Evolutionary conservation across 164 flowering plant genomes (phyloP), one percentile per base, ranked within the genome.

Genomic region (Dillenia turbinata): DNA sequence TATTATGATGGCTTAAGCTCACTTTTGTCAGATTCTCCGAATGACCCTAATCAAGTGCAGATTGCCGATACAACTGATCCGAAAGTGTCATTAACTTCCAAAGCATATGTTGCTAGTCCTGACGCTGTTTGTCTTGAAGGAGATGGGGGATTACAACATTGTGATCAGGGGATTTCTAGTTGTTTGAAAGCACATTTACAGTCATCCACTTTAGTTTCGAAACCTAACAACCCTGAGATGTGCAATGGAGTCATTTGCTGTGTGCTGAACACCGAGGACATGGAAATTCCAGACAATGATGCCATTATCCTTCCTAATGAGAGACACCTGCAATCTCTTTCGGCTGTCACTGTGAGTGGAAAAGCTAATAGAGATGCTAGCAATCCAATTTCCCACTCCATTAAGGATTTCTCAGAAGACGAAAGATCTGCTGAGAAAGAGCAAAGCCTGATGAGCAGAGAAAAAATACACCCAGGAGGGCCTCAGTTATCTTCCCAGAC

Each of bases 281-380:
- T 75, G 43, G 88, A 85, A 14, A 75, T 91, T 57, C 98, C 98
- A 16, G 56, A 64, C 78, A 93, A 89, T 76, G 89, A 87, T 72
- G 83, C 84, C 71, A 52, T 85, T 58, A 61, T 80, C 49, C 64
- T 77, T 9, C 67, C 81, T 5, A 49, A 44, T 52, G 47, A 69
- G 45, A 11, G 54, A 10, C 71, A 56, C 10, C 16, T 66, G 43
- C 8, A 68, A 56, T 60, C 73, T 67, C 44, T 33, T 65, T 57
- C 76, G 13, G 58, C 77, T 46, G 58, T 53, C 16, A 58, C 77
- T 46, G 58, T 53, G 44, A 16, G 58, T 2, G 40, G 43, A 17
- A 67, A 49, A 16, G 63, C 45, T 16, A 52, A 57, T 48, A 60
- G 60, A 56, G 82, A 76, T 44, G 63, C 61, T 40, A 24, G 62